Evolutionary conservation across 139 green algal genomes (phyloP).

Genomic region (Coelastrella sp.): DNA sequence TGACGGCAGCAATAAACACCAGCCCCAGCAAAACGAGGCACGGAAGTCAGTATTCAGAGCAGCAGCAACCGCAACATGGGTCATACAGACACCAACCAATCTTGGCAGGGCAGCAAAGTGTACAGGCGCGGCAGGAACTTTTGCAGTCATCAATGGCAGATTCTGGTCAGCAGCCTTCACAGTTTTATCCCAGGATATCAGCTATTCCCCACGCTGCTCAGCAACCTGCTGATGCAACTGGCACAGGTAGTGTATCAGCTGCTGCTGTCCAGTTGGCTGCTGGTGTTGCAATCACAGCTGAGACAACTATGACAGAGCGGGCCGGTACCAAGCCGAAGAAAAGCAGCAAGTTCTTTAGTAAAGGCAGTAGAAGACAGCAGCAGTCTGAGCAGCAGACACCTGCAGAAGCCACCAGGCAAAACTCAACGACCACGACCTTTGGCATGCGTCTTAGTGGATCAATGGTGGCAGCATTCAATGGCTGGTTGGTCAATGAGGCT

Average conservation of each 20-base stretch:
- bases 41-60: not conserved
- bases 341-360: not conserved
- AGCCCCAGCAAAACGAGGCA: not conserved
- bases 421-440: constrained; percentile 6
- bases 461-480: constrained; percentile 17
- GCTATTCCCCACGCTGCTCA: not conserved
- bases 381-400: not conserved
- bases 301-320: not conserved
- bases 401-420: not conserved
- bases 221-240: not conserved
- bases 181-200: too few species aligned
- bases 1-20: constrained; percentile 7
- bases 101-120: not conserved
- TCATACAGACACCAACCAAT: too few species aligned
- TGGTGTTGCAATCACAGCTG: not conserved
- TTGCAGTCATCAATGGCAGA: too few species aligned
- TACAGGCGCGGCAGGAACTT: not conserved
- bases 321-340: not conserved
- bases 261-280: constrained; percentile 20
- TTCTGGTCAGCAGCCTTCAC: too few species aligned
- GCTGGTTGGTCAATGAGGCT: constrained; percentile 35
- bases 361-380: not conserved
- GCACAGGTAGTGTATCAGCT: not conserved
- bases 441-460: constrained; percentile 7
- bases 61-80: constrained; percentile 25